These are phyloP conservation scores for Eleusine coracana DNA, from an alignment of 176 grass and related monocot genomes.

Conservation along the genomic window DNA sequence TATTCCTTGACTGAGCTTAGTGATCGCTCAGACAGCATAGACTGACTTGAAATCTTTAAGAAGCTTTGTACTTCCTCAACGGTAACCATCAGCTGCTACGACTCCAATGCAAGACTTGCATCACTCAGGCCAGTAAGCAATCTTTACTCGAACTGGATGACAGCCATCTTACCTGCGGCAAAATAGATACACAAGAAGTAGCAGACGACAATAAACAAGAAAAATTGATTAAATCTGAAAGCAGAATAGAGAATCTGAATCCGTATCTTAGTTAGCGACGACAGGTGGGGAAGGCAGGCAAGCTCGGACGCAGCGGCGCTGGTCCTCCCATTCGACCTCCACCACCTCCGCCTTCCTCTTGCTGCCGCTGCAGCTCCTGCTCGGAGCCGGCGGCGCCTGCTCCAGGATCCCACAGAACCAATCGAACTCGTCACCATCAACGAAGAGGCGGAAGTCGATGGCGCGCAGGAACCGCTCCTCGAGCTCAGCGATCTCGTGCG, in stretches of 20 bases:
- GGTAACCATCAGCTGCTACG: too few relatives aligned
- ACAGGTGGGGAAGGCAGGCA: neutral
- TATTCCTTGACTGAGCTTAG: too few relatives aligned
- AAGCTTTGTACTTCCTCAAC: too few relatives aligned
- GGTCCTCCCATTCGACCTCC: neutral
- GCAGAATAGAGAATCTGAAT: neutral
- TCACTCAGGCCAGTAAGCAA: neutral
- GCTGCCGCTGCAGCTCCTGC: neutral
- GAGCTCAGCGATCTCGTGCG: neutral
- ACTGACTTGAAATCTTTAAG: too few relatives aligned
- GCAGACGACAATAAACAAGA: neutral
- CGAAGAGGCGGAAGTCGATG: neutral
- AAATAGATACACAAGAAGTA: neutral
- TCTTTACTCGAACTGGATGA: neutral
- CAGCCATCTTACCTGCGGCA: neutral
- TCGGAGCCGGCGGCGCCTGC: neutral
- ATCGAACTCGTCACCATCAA: neutral
- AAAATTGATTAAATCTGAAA: neutral
- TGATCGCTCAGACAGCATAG: too few relatives aligned
- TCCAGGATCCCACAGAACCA: neutral
- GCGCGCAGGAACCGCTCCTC: conserved; percentile 18
- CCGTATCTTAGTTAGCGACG: neutral
- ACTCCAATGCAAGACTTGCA: too few relatives aligned
- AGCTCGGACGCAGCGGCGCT: neutral
- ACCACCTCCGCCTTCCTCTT: neutral